phyloP scores from a whole-genome alignment of 495 filamentous ascomycete species.

The Penicillium lividum region DNA sequence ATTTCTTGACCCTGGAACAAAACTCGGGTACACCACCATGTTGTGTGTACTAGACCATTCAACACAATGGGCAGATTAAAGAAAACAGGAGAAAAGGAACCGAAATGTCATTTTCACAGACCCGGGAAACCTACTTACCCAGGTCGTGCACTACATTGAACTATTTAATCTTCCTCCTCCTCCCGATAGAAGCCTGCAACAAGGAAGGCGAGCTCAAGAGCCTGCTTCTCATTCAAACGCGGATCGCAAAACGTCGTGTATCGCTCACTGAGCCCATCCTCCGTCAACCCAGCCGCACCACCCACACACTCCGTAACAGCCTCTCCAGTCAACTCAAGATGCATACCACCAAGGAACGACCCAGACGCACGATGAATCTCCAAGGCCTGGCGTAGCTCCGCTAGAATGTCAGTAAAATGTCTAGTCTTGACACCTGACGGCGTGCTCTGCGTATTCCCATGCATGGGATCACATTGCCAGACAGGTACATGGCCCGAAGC shows the following conservation, averaged over 20 bases:
- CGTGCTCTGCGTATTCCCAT: constrained; percentile 71
- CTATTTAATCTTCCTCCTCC: constrained; percentile 24
- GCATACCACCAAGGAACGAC: constrained; percentile 88
- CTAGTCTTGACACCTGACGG: constrained; percentile 79
- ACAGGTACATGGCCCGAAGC: constrained; percentile 73
- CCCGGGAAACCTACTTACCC: background rate
- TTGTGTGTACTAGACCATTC: no score
- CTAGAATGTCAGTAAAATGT: constrained; percentile 81
- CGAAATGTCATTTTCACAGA: background rate
- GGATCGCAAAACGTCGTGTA: constrained; percentile 97
- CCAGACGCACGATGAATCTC: constrained; percentile 79
- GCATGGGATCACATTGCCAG: constrained; percentile 99
- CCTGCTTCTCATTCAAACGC: constrained; percentile 94
- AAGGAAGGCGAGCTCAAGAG: constrained; percentile 90
- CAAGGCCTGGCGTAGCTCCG: constrained; percentile 76
- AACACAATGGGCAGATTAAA: no score
- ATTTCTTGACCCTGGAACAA: no score
- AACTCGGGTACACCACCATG: no score
- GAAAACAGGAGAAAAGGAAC: background rate
- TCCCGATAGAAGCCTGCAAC: constrained; percentile 81
- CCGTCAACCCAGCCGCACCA: constrained; percentile 81
- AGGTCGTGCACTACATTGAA: background rate
- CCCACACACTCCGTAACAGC: constrained; percentile 95
- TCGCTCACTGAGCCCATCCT: constrained; percentile 81
- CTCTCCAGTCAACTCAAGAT: constrained; percentile 93